These are phyloP conservation scores for Penstemon barbatus DNA, from an alignment of 257 asterid species.

Conservation along the genomic window DNA sequence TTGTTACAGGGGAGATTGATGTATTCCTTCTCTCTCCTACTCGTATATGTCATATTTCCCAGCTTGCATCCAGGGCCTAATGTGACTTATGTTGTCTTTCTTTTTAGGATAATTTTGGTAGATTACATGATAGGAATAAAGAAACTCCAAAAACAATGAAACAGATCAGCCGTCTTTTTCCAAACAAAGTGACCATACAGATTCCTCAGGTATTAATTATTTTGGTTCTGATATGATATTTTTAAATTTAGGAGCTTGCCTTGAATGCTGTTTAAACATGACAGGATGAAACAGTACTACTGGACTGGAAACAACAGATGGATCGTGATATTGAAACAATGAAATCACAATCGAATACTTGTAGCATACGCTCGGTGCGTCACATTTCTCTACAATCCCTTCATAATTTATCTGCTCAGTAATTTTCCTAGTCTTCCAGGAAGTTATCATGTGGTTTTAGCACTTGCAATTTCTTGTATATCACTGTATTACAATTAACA, in stretches of 20 bases:
- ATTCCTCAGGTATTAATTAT: constrained; percentile 74
- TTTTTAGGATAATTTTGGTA: constrained; percentile 73
- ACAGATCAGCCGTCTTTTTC: constrained; percentile 86
- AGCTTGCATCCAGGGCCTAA: constrained; percentile 15
- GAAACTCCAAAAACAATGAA: constrained; percentile 82
- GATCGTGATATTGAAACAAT: constrained; percentile 83
- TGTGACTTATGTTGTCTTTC: constrained; percentile 3
- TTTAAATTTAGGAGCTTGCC: constrained; percentile 11
- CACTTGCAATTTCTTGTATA: not conserved
- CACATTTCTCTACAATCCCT: constrained; percentile 3
- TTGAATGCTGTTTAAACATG: constrained; percentile 23
- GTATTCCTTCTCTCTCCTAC: not conserved
- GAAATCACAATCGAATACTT: constrained; percentile 75
- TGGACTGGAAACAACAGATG: constrained; percentile 85
- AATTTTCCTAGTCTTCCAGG: not conserved
- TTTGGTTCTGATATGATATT: constrained; percentile 10
- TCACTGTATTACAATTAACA: not conserved
- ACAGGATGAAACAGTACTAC: constrained; percentile 75
- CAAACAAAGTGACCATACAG: constrained; percentile 87
- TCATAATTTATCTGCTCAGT: not conserved
- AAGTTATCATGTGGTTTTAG: not conserved
- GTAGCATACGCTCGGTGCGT: constrained; percentile 74
- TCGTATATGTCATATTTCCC: not conserved
- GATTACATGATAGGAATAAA: constrained; percentile 78
- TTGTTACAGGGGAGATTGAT: constrained; percentile 2